Evolutionary conservation across 2,329 filamentous ascomycete species (phyloP).

Genomic region (Pseudogymnoascus sp.): DNA sequence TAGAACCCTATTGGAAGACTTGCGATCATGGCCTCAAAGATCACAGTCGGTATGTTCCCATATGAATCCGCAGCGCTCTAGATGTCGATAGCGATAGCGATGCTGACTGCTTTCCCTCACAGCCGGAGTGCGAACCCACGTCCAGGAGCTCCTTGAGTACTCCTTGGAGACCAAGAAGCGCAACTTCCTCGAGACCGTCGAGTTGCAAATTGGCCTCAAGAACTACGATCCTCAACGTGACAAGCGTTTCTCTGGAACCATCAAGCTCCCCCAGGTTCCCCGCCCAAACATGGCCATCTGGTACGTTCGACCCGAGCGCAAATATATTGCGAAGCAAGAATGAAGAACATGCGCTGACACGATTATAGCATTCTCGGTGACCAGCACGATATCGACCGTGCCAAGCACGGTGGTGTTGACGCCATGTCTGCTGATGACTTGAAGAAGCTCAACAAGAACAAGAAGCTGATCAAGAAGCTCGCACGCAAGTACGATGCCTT

Average conservation of each 20-base stretch:
- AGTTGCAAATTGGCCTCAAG: slow-evolving; percentile 89
- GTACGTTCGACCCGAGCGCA: slow-evolving; percentile 33
- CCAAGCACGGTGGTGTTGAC: slow-evolving; percentile 97
- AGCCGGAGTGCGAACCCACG: slow-evolving; percentile 93
- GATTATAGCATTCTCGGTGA: slow-evolving; percentile 65
- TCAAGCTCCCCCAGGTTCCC: slow-evolving; percentile 86
- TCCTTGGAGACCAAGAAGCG: slow-evolving; percentile 92
- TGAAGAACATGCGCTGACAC: slow-evolving; percentile 22
- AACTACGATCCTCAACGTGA: slow-evolving; percentile 99
- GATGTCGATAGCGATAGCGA: neutral
- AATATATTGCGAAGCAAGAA: slow-evolving; percentile 9
- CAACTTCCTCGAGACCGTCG: slow-evolving; percentile 94
- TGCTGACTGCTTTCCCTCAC: slow-evolving; percentile 35
- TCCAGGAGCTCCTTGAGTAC: slow-evolving; percentile 91
- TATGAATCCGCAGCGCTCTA: neutral
- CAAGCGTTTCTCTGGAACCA: slow-evolving; percentile 99
- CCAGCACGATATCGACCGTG: slow-evolving; percentile 99
- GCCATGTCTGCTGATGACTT: slow-evolving; percentile 97
- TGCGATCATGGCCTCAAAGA: slow-evolving; percentile 73
- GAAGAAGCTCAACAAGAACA: slow-evolving; percentile 99
- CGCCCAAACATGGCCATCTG: slow-evolving; percentile 87
- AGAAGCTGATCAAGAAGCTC: slow-evolving; percentile 99
- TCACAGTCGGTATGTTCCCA: slow-evolving; percentile 57
- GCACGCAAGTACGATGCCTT: slow-evolving; percentile 99
- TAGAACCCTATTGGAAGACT: slow-evolving; percentile 74